These are phyloP conservation scores for Clonostachys rhizophaga DNA, from an alignment of 2,329 filamentous ascomycete species.

Conservation along the genomic window DNA sequence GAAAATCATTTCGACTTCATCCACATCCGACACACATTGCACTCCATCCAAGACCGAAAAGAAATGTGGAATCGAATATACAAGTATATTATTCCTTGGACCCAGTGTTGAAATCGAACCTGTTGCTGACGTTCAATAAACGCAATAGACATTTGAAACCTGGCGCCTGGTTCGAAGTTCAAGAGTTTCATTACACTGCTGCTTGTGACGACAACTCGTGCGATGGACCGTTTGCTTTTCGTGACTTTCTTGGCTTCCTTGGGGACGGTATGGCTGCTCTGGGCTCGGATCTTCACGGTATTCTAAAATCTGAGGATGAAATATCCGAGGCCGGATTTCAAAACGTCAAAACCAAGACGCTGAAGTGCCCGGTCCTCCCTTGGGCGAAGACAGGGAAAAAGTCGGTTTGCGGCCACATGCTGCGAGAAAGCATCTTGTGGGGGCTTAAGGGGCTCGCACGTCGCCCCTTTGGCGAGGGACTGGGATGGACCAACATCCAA, in stretches of 20 bases:
- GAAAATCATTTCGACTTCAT: conserved; percentile 32
- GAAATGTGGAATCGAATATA: background rate
- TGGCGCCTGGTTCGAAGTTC: conserved; percentile 4
- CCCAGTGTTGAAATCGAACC: background rate
- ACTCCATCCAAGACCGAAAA: conserved; percentile 15
- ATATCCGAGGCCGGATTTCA: conserved; percentile 1
- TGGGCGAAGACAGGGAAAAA: conserved; percentile 3
- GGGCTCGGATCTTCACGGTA: conserved; percentile 18
- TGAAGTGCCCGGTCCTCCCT: conserved; percentile 2
- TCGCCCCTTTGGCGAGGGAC: background rate
- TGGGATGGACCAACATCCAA: background rate
- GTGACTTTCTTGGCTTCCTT: conserved; percentile 34
- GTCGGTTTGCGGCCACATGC: background rate
- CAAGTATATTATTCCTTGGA: conserved; percentile 5
- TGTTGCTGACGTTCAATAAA: background rate
- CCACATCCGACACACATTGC: conserved; percentile 22
- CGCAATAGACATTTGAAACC: conserved; percentile 8
- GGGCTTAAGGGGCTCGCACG: background rate
- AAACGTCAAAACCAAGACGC: conserved; percentile 1
- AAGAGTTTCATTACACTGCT: background rate
- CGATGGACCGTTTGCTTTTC: conserved; percentile 36
- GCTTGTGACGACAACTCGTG: conserved; percentile 38
- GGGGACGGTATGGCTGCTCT: background rate
- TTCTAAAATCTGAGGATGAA: conserved; percentile 12
- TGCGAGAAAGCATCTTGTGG: background rate